These are phyloP conservation scores for Apiospora pterosperma DNA, from an alignment of 2,329 filamentous ascomycete species.

Conservation along the genomic window DNA sequence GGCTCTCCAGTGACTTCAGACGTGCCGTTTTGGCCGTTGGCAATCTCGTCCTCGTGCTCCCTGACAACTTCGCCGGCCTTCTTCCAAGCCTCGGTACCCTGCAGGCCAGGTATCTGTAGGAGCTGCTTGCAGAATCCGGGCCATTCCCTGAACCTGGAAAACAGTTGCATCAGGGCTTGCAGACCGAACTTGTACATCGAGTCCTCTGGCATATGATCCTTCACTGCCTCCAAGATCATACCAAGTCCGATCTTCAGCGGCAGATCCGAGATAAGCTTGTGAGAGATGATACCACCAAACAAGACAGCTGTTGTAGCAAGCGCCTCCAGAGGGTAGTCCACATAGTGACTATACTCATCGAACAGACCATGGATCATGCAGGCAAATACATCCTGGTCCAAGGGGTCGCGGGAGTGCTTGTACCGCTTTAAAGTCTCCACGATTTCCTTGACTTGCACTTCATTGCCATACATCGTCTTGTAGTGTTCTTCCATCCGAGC, in stretches of 20 bases:
- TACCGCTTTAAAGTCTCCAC: conserved; percentile 81
- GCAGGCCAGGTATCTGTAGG: conserved; percentile 75
- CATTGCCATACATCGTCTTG: conserved; percentile 94
- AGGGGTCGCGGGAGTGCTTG: conserved; percentile 79
- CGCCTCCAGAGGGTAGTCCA: conserved; percentile 93
- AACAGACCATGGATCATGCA: conserved; percentile 99
- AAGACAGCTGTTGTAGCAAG: conserved; percentile 93
- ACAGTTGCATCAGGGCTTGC: conserved; percentile 87
- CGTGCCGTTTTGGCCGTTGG: conserved; percentile 52
- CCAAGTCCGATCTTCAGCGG: conserved; percentile 91
- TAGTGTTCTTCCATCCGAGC: conserved; percentile 96
- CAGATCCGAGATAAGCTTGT: conserved; percentile 84
- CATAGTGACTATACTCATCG: conserved; percentile 94
- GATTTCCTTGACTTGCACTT: conserved; percentile 81
- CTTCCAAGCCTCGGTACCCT: conserved; percentile 78
- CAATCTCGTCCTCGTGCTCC: conserved; percentile 60
- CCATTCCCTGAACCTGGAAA: conserved; percentile 84
- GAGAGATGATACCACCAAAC: conserved; percentile 94
- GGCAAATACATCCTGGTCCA: conserved; percentile 91
- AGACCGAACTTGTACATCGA: conserved; percentile 98
- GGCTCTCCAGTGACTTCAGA: conserved; percentile 38
- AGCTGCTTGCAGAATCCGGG: conserved; percentile 89
- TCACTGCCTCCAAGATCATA: conserved; percentile 96
- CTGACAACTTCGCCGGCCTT: conserved; percentile 79
- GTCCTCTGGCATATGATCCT: conserved; percentile 76